A percentile compares a stretch with the other conserved stretches of the same genome.
Conservation (phyloP, 75 land plant genomes). For the Isoetes taiwanensis region DNA sequence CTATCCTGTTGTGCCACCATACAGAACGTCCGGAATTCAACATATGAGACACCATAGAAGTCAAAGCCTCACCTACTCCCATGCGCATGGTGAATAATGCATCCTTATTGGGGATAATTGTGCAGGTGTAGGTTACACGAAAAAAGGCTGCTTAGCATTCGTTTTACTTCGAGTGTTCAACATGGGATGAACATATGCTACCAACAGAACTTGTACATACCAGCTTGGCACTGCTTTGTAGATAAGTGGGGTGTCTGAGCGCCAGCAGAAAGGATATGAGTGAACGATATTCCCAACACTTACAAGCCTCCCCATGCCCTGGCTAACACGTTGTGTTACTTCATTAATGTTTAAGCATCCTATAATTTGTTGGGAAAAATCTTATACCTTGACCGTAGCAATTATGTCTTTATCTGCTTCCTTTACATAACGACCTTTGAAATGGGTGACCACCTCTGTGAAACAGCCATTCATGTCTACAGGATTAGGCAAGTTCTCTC, state of each 20-base stretch:
- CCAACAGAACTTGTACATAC: constrained; percentile 31
- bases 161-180: too few species aligned
- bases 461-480: constrained; percentile 94
- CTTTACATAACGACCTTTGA: constrained; percentile 77
- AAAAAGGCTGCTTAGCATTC: too few species aligned
- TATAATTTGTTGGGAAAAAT: too few species aligned
- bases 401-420: constrained; percentile 94
- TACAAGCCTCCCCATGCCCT: constrained; percentile 78
- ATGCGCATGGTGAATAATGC: too few species aligned
- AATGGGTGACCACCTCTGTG: constrained; percentile 52
- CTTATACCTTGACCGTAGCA: constrained; percentile 54
- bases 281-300: constrained; percentile 60
- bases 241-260: constrained; percentile 93
- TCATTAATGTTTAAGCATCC: too few species aligned
- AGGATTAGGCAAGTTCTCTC: constrained; percentile 61
- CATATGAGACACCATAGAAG: too few species aligned
- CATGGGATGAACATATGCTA: too few species aligned
- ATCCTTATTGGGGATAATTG: too few species aligned
- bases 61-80: too few species aligned
- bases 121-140: too few species aligned
- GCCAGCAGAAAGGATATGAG: constrained; percentile 97
- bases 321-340: not conserved
- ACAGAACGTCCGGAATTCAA: too few species aligned
- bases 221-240: constrained; percentile 98
- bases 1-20: too few species aligned